Percentiles rank a stretch among this genome's conserved stretches.
Conservation (phyloP, 768 basidiomycete species). For the Amanita muscaria region DNA sequence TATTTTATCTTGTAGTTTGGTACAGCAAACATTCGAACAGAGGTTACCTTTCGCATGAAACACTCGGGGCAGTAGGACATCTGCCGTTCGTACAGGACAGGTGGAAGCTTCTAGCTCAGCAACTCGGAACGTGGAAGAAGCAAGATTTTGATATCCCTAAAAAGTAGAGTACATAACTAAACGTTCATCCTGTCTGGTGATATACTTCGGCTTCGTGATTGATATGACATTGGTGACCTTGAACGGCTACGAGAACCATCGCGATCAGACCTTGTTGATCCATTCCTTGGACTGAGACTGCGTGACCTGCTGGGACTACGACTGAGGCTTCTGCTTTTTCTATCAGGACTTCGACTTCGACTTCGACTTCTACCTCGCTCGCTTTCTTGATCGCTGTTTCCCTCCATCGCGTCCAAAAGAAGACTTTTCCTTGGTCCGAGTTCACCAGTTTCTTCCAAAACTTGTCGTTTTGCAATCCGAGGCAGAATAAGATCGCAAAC, state of each 20-base stretch:
- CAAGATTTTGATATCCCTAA: slow-evolving; percentile 34
- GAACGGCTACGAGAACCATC: slow-evolving; percentile 54
- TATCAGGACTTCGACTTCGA: slow-evolving; percentile 24
- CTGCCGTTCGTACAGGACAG: slow-evolving; percentile 60
- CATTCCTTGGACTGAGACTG: slow-evolving; percentile 34
- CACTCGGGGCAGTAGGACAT: slow-evolving; percentile 39
- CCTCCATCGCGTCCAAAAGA: slow-evolving; percentile 83
- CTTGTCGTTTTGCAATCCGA: slow-evolving; percentile 73
- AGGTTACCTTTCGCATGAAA: slow-evolving; percentile 61
- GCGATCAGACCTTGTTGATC: slow-evolving; percentile 37
- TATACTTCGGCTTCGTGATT: slow-evolving; percentile 52
- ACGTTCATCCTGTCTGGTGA: slow-evolving; percentile 44
- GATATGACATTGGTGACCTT: slow-evolving; percentile 40
- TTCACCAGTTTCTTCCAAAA: slow-evolving; percentile 89
- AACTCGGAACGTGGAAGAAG: slow-evolving; percentile 50
- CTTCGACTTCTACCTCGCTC: slow-evolving; percentile 31
- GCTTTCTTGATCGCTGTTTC: slow-evolving; percentile 46
- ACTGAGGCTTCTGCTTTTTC: slow-evolving; percentile 17
- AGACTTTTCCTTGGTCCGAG: slow-evolving; percentile 79
- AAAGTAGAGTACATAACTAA: slow-evolving; percentile 24
- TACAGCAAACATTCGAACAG: slow-evolving; percentile 67
- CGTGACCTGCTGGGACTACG: slow-evolving; percentile 25
- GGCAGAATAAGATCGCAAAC: slow-evolving; percentile 97
- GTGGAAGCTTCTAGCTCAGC: slow-evolving; percentile 55
- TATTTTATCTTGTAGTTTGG: slow-evolving; percentile 45